Percentiles rank a stretch among this genome's conserved stretches.
phyloP scores from a whole-genome alignment of 495 filamentous ascomycete genomes.

The Neurospora hispaniola region DNA sequence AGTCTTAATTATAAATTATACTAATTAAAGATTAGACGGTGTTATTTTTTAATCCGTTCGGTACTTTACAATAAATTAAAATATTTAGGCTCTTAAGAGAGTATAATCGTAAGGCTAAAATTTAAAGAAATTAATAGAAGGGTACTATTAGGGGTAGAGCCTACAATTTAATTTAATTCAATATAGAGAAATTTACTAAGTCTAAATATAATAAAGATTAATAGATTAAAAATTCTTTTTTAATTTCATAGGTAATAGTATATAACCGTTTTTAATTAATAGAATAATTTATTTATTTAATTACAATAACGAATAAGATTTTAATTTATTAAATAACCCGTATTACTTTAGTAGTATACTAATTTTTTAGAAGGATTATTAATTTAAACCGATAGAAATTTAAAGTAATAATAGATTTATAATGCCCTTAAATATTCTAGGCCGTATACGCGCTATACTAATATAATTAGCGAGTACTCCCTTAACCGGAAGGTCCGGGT shows the following conservation, averaged over 20 bases:
- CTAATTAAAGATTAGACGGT: not conserved
- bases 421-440: slow-evolving; percentile 64
- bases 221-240: slow-evolving; percentile 57
- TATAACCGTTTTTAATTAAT: slow-evolving; percentile 59
- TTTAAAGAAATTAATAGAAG: slow-evolving; percentile 30
- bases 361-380: slow-evolving; percentile 64
- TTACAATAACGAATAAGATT: slow-evolving; percentile 68
- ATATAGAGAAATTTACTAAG: slow-evolving; percentile 58
- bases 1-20: not conserved
- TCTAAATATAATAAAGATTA: slow-evolving; percentile 58
- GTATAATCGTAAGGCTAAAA: not conserved
- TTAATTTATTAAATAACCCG: slow-evolving; percentile 64
- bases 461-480: slow-evolving; percentile 60
- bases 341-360: slow-evolving; percentile 50
- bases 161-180: slow-evolving; percentile 63
- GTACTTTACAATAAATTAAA: not conserved
- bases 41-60: not conserved
- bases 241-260: slow-evolving; percentile 55
- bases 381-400: slow-evolving; percentile 61
- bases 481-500: slow-evolving; percentile 61
- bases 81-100: not conserved
- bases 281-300: slow-evolving; percentile 67
- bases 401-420: slow-evolving; percentile 63
- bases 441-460: slow-evolving; percentile 64
- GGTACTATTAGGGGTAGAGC: slow-evolving; percentile 50